phyloP scores from a whole-genome alignment of 768 basidiomycete genomes.

The Termitomyces sp. region DNA sequence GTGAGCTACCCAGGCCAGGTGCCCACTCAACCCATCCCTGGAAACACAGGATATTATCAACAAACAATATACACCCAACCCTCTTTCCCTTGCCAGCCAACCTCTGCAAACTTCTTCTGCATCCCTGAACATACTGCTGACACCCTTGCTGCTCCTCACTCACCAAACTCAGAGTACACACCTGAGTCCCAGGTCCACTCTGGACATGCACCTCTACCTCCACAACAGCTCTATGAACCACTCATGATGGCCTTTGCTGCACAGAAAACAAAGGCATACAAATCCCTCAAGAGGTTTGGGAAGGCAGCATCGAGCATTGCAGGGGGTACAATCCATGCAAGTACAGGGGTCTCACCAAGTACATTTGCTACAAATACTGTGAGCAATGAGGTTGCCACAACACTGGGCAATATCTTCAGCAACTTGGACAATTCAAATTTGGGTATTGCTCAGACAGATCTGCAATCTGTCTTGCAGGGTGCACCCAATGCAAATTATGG shows the following conservation, averaged over 20 bases:
- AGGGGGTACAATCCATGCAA: constrained; percentile 5
- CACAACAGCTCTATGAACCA: too few relatives aligned
- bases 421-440: constrained; percentile 12
- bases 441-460: constrained; percentile 8
- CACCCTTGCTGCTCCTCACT: too few relatives aligned
- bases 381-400: background rate
- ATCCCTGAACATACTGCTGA: background rate
- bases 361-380: constrained; percentile 8
- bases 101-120: constrained; percentile 5
- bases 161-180: too few relatives aligned
- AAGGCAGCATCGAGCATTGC: constrained; percentile 14
- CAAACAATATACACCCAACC: background rate
- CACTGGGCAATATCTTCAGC: constrained; percentile 12
- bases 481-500: constrained; percentile 30
- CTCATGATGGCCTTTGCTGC: too few relatives aligned
- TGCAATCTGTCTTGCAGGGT: constrained; percentile 29
- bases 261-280: background rate
- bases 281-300: constrained; percentile 5
- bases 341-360: constrained; percentile 1
- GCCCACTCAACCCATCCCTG: background rate
- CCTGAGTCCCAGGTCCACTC: too few relatives aligned
- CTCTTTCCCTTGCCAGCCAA: background rate
- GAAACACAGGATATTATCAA: background rate
- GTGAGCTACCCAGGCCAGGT: background rate
- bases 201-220: too few relatives aligned